Conservation (phyloP, 1,284 basidiomycete genomes). For the Trichosporon sp. region DNA sequence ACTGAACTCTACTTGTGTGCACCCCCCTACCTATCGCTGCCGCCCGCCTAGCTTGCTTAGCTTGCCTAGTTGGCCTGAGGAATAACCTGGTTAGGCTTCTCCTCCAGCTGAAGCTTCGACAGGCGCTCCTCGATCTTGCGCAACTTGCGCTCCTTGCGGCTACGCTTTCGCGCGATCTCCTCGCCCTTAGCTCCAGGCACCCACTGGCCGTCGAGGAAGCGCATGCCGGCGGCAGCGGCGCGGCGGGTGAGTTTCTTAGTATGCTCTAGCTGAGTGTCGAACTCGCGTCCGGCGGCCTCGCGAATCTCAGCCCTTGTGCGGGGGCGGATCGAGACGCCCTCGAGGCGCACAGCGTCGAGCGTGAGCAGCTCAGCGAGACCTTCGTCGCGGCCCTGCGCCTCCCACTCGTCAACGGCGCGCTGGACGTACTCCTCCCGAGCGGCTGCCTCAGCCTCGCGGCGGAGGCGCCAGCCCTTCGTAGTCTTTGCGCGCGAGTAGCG, state of each 20-base stretch:
- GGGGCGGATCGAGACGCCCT: constrained; percentile 32
- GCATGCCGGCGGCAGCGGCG: constrained; percentile 19
- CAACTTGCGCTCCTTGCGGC: constrained; percentile 14
- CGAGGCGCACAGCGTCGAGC: constrained; percentile 26
- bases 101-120: constrained; percentile 14
- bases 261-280: constrained; percentile 24
- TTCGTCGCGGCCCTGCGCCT: constrained; percentile 35
- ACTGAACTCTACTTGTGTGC: no score
- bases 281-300: constrained; percentile 33
- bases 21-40: no score
- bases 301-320: constrained; percentile 42
- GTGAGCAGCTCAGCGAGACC: constrained; percentile 28
- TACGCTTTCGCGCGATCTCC: constrained; percentile 6
- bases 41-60: no score
- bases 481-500: constrained; percentile 41
- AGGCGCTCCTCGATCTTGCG: constrained; percentile 14
- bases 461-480: constrained; percentile 30
- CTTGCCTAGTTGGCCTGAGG: constrained; percentile 8
- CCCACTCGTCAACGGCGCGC: constrained; percentile 34
- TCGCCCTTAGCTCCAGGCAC: constrained; percentile 20
- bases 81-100: constrained; percentile 31
- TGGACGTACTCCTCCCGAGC: constrained; percentile 21
- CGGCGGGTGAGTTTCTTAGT: constrained; percentile 20
- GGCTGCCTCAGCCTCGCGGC: constrained; percentile 25
- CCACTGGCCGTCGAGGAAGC: constrained; percentile 22